Percentiles rank a stretch among this genome's conserved stretches.
Conservation (phyloP, 1,284 basidiomycete genomes). For the Naganishia liquefaciens region DNA sequence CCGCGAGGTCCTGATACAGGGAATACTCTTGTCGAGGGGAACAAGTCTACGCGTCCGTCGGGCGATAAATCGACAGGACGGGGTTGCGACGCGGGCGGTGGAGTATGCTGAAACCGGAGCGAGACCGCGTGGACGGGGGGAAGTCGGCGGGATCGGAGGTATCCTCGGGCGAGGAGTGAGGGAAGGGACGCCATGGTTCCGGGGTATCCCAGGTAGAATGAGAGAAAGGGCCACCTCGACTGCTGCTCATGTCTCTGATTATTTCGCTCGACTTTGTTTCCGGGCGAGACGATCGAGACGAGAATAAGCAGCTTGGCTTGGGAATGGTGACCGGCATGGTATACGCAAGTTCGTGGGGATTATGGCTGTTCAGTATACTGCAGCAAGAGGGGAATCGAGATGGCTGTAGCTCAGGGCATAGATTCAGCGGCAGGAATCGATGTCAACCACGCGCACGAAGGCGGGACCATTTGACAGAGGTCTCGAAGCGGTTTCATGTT, state of each 20-base stretch:
- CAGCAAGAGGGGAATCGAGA: no score
- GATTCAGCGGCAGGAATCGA: no score
- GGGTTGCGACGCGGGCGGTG: neutral
- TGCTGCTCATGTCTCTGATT: conserved; percentile 4
- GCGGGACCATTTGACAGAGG: no score
- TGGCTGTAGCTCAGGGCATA: no score
- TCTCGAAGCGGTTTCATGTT: no score
- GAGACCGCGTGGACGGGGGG: neutral
- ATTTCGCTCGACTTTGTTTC: conserved; percentile 1
- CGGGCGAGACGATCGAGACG: neutral
- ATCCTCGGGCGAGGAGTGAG: conserved; percentile 8
- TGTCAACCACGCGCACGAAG: no score
- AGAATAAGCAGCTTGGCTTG: no score
- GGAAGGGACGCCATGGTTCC: conserved; percentile 3
- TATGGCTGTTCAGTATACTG: no score
- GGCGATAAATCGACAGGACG: neutral
- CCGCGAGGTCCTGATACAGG: neutral
- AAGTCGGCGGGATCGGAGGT: conserved; percentile 5
- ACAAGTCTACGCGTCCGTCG: neutral
- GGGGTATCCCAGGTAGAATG: no score
- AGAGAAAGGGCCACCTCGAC: neutral
- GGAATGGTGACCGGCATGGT: no score
- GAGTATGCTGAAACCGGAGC: neutral
- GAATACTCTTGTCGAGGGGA: neutral
- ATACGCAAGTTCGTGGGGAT: no score